phyloP scores from a whole-genome alignment of 768 basidiomycete genomes.

The Boletellus ananiceps region DNA sequence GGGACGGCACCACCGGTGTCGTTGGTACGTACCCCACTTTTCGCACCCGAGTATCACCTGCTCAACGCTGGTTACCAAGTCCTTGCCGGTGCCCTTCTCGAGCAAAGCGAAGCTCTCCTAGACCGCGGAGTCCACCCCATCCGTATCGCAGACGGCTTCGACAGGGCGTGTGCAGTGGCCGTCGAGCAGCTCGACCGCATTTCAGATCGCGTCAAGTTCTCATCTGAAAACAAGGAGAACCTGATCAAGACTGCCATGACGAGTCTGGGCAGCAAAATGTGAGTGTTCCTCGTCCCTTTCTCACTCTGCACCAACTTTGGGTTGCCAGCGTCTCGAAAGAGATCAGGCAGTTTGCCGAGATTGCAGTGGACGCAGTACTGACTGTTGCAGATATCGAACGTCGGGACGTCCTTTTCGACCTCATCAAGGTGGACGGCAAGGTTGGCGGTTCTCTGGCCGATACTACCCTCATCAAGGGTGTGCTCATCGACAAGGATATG shows the following conservation, averaged over 20 bases:
- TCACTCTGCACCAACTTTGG: slow-evolving; percentile 2
- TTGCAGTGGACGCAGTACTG: slow-evolving; percentile 95
- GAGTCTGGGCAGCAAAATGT: slow-evolving; percentile 98
- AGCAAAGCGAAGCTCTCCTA: slow-evolving; percentile 92
- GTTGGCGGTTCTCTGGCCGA: slow-evolving; percentile 96
- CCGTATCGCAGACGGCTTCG: slow-evolving; percentile 98
- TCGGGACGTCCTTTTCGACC: slow-evolving; percentile 92
- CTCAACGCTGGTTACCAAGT: slow-evolving; percentile 44
- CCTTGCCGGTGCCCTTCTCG: slow-evolving; percentile 94
- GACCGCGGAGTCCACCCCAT: slow-evolving; percentile 99
- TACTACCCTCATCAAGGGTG: slow-evolving; percentile 92
- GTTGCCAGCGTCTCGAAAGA: slow-evolving; percentile 88
- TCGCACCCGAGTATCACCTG: slow-evolving; percentile 3
- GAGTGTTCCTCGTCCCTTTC: slow-evolving; percentile 1
- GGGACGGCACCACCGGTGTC: slow-evolving; percentile 98
- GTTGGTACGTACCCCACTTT: slow-evolving; percentile 64
- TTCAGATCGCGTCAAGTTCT: slow-evolving; percentile 86
- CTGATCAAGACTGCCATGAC: slow-evolving; percentile 95
- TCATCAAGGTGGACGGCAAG: slow-evolving; percentile 99
- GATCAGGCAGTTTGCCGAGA: slow-evolving; percentile 90
- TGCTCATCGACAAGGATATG: slow-evolving; percentile 99
- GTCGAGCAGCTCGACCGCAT: slow-evolving; percentile 87
- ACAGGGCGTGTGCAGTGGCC: slow-evolving; percentile 88
- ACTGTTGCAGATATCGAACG: slow-evolving; percentile 93
- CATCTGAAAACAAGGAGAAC: slow-evolving; percentile 75